A percentile compares a stretch with the other conserved stretches of the same genome.
Evolutionary conservation across 148 eudicot species (phyloP).

Genomic region (Nepenthes mirabilis): DNA sequence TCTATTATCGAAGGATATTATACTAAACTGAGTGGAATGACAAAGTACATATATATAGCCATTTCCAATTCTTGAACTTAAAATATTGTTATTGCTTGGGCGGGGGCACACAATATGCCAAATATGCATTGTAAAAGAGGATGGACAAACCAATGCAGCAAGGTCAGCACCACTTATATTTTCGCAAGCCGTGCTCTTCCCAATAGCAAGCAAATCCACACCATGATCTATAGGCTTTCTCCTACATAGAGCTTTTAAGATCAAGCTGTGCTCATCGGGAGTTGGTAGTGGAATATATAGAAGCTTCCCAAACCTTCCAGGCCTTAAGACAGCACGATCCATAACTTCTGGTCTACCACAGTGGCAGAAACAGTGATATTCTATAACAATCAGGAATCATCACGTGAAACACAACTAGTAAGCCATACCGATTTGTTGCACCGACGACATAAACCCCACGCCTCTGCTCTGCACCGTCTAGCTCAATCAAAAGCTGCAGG

Average conservation of each 20-base stretch:
- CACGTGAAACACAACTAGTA: not conserved
- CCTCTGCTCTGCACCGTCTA: conserved; percentile 66
- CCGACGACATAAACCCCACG: conserved; percentile 81
- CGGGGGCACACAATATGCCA: not conserved
- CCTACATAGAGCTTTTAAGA: conserved; percentile 55
- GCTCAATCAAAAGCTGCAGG: conserved; percentile 69
- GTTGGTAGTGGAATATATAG: conserved; percentile 65
- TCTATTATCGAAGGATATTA: no score
- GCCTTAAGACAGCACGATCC: conserved; percentile 62
- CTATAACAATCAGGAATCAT: not conserved
- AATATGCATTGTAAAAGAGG: not conserved
- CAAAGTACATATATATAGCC: no score
- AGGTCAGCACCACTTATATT: conserved; percentile 90
- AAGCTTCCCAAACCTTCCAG: conserved; percentile 70
- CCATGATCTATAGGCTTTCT: conserved; percentile 50
- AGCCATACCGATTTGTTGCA: conserved; percentile 73
- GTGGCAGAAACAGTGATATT: not conserved
- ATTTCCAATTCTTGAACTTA: no score
- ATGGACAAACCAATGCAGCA: conserved; percentile 47
- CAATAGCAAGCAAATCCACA: conserved; percentile 65
- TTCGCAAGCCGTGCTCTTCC: conserved; percentile 34
- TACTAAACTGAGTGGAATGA: no score
- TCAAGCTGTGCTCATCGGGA: conserved; percentile 61
- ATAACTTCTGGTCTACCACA: conserved; percentile 70
- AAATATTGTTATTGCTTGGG: not conserved